A percentile compares a stretch with the other conserved stretches of the same genome.
phyloP scores from a whole-genome alignment of 208 protist genomes.

The Balamuthia mandrillaris region DNA sequence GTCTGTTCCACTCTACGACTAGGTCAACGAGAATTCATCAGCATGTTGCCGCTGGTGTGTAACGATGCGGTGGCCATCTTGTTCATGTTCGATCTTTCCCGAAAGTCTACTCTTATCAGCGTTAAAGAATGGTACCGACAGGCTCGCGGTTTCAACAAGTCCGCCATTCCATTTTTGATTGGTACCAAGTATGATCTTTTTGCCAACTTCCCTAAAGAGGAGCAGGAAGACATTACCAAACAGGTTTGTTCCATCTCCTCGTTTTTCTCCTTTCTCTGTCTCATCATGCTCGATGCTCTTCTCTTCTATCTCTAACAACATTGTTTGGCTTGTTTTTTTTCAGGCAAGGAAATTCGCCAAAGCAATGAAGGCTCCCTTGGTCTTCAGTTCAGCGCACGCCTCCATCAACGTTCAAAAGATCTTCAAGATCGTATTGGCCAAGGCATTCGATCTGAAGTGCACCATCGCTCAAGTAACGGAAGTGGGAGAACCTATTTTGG shows the following conservation, averaged over 20 bases:
- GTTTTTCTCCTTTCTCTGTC: not conserved
- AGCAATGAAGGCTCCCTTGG: slow-evolving; percentile 83
- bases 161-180: slow-evolving; percentile 80
- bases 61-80: slow-evolving; percentile 84
- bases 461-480: slow-evolving; percentile 65
- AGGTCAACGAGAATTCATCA: slow-evolving; percentile 80
- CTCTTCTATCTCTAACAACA: not conserved
- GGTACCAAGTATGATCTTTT: slow-evolving; percentile 88
- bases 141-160: slow-evolving; percentile 81
- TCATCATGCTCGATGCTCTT: not conserved
- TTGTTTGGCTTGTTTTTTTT: not conserved
- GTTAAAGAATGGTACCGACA: slow-evolving; percentile 86
- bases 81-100: slow-evolving; percentile 85
- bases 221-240: slow-evolving; percentile 76
- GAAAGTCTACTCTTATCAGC: slow-evolving; percentile 74
- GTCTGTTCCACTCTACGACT: not conserved
- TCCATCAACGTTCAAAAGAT: slow-evolving; percentile 85
- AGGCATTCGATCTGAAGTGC: slow-evolving; percentile 78
- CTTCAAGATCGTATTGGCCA: slow-evolving; percentile 84
- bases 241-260: slow-evolving; percentile 52
- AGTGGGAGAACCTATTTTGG: slow-evolving; percentile 75
- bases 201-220: slow-evolving; percentile 60
- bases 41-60: slow-evolving; percentile 86
- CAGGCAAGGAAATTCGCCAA: slow-evolving; percentile 80
- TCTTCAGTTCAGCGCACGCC: slow-evolving; percentile 79